Conservation (phyloP, 2,329 filamentous ascomycete genomes). For the Apiospora arundinis region DNA sequence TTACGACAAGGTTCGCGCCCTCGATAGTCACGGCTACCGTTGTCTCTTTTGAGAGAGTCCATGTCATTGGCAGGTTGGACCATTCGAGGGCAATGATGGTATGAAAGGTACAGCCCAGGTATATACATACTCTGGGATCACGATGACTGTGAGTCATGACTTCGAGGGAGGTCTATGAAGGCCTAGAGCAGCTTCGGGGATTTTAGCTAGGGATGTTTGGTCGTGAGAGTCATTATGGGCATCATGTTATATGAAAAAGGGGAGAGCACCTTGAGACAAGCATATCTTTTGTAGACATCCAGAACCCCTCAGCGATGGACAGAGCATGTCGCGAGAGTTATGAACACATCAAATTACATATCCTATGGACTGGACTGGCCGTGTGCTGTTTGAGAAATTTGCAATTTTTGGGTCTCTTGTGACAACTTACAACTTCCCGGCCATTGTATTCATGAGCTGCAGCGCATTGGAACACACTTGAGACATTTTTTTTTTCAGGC, state of each 20-base stretch:
- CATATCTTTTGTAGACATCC: conserved; percentile 5
- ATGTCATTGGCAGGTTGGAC: background rate
- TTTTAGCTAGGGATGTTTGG: conserved; percentile 6
- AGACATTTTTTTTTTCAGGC: background rate
- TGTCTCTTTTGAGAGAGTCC: background rate
- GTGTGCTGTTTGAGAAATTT: background rate
- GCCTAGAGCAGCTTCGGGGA: background rate
- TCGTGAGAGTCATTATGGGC: background rate
- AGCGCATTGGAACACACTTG: background rate
- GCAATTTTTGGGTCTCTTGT: too few relatives aligned
- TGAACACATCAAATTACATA: background rate
- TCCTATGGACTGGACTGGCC: background rate
- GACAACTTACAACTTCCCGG: background rate
- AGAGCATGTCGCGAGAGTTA: background rate
- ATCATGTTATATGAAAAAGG: background rate
- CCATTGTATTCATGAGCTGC: background rate
- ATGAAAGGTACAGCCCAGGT: background rate
- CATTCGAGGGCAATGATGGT: conserved; percentile 2
- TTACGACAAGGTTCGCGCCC: background rate
- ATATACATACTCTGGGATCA: background rate
- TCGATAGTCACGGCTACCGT: background rate
- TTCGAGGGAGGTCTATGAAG: background rate
- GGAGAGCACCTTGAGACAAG: background rate
- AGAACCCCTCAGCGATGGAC: background rate
- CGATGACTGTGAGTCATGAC: background rate